Evolutionary conservation across 208 protist genomes (phyloP), one percentile per base, ranked within the genome.

Genomic region (Acanthamoeba healyi): DNA sequence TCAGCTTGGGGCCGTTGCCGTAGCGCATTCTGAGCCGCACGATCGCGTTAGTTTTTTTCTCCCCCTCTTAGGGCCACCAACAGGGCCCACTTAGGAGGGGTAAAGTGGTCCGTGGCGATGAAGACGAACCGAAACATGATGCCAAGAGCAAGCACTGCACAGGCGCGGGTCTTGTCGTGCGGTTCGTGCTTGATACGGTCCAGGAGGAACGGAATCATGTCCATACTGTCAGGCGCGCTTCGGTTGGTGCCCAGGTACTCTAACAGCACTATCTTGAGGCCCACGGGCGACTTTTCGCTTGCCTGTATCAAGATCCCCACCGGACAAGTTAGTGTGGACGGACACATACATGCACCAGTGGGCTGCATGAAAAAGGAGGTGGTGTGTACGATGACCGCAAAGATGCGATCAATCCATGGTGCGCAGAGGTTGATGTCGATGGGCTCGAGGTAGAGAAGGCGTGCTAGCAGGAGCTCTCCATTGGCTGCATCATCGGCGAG

Each of bases 401-500:
- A 46, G 67, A 79, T 46, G 67, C 67, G 67, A 79, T 46, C 67
- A 38, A 79, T 79, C 67, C 67, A 79, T 34, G 67, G 67, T 34
- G 38, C 22, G 67, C 67, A 79, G 36, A 79, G 67, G 38, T 2
- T 79, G 67, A 9, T 14, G 7, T 26, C 34, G 34, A 79, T 79
- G 67, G 29, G 2, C 67, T 32, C 0, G 26, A 65, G n/a, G 58
- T 0, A 0, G 9, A 65, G 58, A 32, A 65, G 58, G 58, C 58
- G 0, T 26, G 58, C 58, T 32, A 65, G 24, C 58, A 34, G 19
- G 58, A 17, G 0, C 26, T 65, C 58, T 15, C 56, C 26, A 14
- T 0, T 4, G 58, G n/a, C 1, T 26, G 58, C 0, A 17, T 4
- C 58, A 1, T 65, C n/a, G 58, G 0, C 0, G 58, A 29, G 0